Base-by-base conservation (phyloP, 2,329 filamentous ascomycete species). In the Leptographium radiaticola region DNA sequence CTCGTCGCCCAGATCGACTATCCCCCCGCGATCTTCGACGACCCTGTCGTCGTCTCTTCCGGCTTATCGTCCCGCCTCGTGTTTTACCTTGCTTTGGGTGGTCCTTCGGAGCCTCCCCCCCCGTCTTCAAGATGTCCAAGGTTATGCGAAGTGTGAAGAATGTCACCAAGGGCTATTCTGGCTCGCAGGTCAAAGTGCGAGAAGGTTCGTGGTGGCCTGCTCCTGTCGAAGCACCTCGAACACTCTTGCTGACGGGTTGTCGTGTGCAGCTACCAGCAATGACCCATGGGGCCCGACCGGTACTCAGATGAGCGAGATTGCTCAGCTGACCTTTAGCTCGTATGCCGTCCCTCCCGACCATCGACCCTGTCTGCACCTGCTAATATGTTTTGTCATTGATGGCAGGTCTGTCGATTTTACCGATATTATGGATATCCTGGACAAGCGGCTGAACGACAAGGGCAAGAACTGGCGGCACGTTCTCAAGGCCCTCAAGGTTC, bases 401-500 rank as follows among this genome's bases (percentile, higher is more conserved):
- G 39, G 20, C 59, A 95, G 91, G 66, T 90, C 89, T 39, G 91
- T 86, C 70, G 93, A 97, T 68, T 98, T 98, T 73, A 95, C 95
- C 74, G 91, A 98, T 68, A 96, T 98, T 64, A 95, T 98, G 85
- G 93, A 98, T 69, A 98, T 98, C 89, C 77, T 98, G 61, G 93
- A 98, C 72, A 97, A 97, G 75, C 86, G 93, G 61, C 75, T 98
- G 65, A 98, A 98, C 64, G 93, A 98, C 71, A 97, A 98, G 71
- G 93, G 93, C 66, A 98, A 97, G 77, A 98, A 98, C 68, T 98
- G 93, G 93, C 84, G 93, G 63, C 93, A 98, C 68, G 93, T 98
- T 13, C 75, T 98, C 56, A 98, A 98, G 71, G 94, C 93, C 44
- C 76, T 98, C 61, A 98, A 98, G 69, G 93, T 98, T 52, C 79